These are phyloP conservation scores for Lasiodiplodia gonubiensis DNA, from an alignment of 2,329 filamentous ascomycete genomes.

Conservation along the genomic window DNA sequence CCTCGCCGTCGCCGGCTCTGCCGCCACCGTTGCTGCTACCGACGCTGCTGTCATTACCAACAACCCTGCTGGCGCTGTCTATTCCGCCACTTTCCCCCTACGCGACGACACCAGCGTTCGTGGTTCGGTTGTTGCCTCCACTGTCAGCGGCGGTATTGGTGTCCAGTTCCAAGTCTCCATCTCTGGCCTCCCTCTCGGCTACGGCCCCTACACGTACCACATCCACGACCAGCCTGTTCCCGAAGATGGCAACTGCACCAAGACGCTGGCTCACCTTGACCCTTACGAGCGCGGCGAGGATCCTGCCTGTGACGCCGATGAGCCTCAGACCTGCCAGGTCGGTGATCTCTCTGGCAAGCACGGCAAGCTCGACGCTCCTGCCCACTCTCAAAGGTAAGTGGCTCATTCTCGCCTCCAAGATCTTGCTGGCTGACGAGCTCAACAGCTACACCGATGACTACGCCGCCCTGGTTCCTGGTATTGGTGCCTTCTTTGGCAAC, in stretches of 20 bases:
- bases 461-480: constrained; percentile 50
- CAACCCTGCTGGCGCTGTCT: constrained; percentile 49
- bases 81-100: constrained; percentile 46
- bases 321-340: constrained; percentile 50
- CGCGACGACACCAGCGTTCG: constrained; percentile 41
- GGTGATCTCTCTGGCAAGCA: constrained; percentile 55
- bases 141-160: constrained; percentile 45
- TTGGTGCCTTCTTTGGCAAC: constrained; percentile 59
- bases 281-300: constrained; percentile 50
- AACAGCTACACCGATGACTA: constrained; percentile 57
- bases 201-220: constrained; percentile 56
- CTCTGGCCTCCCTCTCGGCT: constrained; percentile 47
- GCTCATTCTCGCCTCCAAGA: neutral
- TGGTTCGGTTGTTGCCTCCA: constrained; percentile 44
- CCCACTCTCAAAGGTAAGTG: constrained; percentile 40
- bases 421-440: neutral
- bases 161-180: constrained; percentile 50
- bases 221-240: constrained; percentile 52
- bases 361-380: constrained; percentile 44
- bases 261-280: constrained; percentile 50
- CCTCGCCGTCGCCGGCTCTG: constrained; percentile 33
- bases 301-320: constrained; percentile 44
- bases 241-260: constrained; percentile 51
- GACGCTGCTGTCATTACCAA: constrained; percentile 42
- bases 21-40: constrained; percentile 37